Evolutionary conservation across 345 rosid species (phyloP).

Genomic region (Citrus medica): DNA sequence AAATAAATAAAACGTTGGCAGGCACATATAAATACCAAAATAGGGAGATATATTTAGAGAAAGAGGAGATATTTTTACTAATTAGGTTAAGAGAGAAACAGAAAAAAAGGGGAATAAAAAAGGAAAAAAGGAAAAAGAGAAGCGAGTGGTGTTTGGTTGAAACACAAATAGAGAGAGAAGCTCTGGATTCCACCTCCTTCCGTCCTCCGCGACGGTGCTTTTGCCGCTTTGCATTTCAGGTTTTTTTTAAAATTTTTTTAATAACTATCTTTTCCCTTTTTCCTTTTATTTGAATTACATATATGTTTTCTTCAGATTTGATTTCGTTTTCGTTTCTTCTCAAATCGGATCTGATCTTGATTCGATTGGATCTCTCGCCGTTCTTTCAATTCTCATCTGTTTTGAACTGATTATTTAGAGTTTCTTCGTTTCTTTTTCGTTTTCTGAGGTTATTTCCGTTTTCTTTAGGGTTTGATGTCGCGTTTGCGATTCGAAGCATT

Average conservation of each 20-base stretch:
- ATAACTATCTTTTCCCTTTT: neutral
- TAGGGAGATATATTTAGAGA: neutral
- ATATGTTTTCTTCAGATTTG: neutral
- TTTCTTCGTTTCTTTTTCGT: neutral
- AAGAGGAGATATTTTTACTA: neutral
- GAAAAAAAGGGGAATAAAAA: neutral
- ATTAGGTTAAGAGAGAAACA: neutral
- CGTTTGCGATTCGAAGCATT: neutral
- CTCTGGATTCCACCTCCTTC: slow-evolving; percentile 62
- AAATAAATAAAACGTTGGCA: too few relatives aligned
- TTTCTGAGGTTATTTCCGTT: neutral
- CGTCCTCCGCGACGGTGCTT: slow-evolving; percentile 83
- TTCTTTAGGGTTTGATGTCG: neutral
- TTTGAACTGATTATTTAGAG: neutral
- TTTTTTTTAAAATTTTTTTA: neutral
- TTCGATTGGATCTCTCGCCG: slow-evolving; percentile 3
- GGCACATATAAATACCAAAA: too few relatives aligned
- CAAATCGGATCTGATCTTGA: slow-evolving; percentile 14
- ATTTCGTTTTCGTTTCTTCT: neutral
- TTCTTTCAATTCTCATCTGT: neutral
- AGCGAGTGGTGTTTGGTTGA: neutral
- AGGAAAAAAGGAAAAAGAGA: neutral
- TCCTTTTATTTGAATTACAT: neutral
- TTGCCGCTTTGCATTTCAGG: slow-evolving; percentile 76
- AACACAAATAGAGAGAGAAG: slow-evolving; percentile 29